phyloP scores from a whole-genome alignment of 306 rosid species.

The Fragaria iinumae region DNA sequence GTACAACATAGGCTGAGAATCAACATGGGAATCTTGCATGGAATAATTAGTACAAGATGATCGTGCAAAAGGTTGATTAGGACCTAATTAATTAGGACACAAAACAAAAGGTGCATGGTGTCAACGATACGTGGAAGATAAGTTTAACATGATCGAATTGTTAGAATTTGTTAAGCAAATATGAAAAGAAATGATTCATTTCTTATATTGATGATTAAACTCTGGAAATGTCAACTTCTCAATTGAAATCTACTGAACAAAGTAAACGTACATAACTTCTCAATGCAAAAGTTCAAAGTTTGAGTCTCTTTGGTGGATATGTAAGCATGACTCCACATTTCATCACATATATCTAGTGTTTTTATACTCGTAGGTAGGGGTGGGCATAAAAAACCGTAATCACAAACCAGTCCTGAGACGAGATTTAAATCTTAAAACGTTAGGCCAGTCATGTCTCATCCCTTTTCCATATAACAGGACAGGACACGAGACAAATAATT shows the following conservation, averaged over 20 bases:
- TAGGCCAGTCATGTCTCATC: too few relatives aligned
- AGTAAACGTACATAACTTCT: too few relatives aligned
- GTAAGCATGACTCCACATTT: conserved; percentile 29
- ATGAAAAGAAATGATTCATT: neutral
- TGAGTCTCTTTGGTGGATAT: conserved; percentile 13
- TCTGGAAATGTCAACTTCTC: neutral
- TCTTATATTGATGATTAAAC: too few relatives aligned
- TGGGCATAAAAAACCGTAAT: too few relatives aligned
- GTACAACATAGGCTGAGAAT: neutral
- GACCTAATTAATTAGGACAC: neutral
- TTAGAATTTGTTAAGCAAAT: neutral
- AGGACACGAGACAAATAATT: too few relatives aligned
- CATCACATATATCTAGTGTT: neutral
- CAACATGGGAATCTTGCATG: conserved; percentile 17
- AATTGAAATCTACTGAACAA: neutral
- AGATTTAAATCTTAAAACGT: too few relatives aligned
- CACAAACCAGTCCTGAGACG: too few relatives aligned
- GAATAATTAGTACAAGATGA: neutral
- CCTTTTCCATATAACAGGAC: too few relatives aligned
- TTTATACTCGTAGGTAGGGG: too few relatives aligned
- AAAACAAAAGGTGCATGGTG: neutral
- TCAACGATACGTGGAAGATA: conserved; percentile 16
- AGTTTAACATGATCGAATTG: neutral
- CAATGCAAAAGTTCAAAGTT: neutral
- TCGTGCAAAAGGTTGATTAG: conserved; percentile 13